These are phyloP conservation scores for Lactuca saligna DNA, from an alignment of 129 eudicot genomes.

Conservation along the genomic window DNA sequence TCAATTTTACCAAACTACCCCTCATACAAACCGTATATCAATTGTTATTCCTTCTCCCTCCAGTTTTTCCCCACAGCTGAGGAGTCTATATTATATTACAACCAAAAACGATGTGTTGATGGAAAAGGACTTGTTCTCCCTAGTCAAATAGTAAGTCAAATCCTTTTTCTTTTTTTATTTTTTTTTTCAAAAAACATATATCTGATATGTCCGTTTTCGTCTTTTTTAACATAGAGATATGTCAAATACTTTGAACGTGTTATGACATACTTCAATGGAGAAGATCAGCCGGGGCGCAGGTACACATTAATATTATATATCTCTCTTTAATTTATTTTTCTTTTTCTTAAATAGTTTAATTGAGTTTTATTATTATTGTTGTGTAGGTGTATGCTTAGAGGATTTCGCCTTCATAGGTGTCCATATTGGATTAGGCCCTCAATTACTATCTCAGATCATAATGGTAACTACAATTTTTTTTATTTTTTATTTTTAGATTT, in stretches of 20 bases:
- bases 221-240: slow-evolving; percentile 54
- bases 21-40: neutral
- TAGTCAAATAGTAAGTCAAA: slow-evolving; percentile 77
- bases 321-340: neutral
- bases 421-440: slow-evolving; percentile 95
- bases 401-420: slow-evolving; percentile 89
- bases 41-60: slow-evolving; percentile 15
- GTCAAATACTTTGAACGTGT: slow-evolving; percentile 94
- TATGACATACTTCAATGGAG: slow-evolving; percentile 83
- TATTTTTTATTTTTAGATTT: neutral
- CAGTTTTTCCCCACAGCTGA: slow-evolving; percentile 97
- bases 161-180: neutral
- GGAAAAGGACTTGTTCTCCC: slow-evolving; percentile 97
- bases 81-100: slow-evolving; percentile 88
- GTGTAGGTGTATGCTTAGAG: slow-evolving; percentile 93
- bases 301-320: slow-evolving; percentile 24
- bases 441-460: slow-evolving; percentile 83
- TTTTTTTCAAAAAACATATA: neutral
- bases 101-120: slow-evolving; percentile 89
- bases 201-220: slow-evolving; percentile 18
- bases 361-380: slow-evolving; percentile 5
- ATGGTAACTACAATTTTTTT: slow-evolving; percentile 40
- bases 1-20: slow-evolving; percentile 11
- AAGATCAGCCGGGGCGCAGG: slow-evolving; percentile 99
- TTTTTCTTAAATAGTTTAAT: too few species aligned